Base-by-base conservation (phyloP, 2,329 filamentous ascomycete species). In the Xylaria multiplex region DNA sequence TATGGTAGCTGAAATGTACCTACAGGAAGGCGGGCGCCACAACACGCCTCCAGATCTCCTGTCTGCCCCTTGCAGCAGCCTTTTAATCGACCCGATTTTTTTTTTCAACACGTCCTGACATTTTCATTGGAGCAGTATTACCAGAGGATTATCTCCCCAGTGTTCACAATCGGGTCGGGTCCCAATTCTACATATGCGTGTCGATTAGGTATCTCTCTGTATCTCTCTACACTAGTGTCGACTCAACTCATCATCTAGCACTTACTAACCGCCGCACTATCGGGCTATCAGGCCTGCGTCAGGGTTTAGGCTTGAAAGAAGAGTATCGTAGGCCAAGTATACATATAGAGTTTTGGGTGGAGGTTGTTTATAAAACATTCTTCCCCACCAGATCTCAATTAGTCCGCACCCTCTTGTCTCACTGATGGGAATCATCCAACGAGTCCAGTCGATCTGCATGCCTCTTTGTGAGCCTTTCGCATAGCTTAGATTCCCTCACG, bases 21-120 rank as follows among this genome's bases (percentile, higher is more conserved):
- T 65, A 49, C 54, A 59, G 49, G 63, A 62, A 42, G 54, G 54
- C 64, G 43, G 42, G 59, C 53, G 64, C 59, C 64, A 65, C 59
- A 63, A 32, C 22, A 40, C 37, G 32, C 61, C 57, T 57, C 49
- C 35, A 22, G 62, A 45, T 32, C 50, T 57, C 57, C 57, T 14
- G 57, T 45, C 24, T 50, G 50, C 62, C 62, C 63, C 48, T 62
- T 65, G 63, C 58, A 58, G 35, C 62, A 37, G 24, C 40, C 60
- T 62, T 59, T 48, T 37, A 24, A 50, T 53, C 43, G 42, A 32
- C 42, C 42, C 42, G 6, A n/a, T 4, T 22, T 42, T 37, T 13
- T 13, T 13, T 55, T 55, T 55, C 52, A 6, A 37, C 52, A 27
- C 6, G 5, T 40, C 50, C 24, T 7, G 50, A 42, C 6, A 42